phyloP scores from a whole-genome alignment of 306 rosid species.

The Arachis stenosperma region DNA sequence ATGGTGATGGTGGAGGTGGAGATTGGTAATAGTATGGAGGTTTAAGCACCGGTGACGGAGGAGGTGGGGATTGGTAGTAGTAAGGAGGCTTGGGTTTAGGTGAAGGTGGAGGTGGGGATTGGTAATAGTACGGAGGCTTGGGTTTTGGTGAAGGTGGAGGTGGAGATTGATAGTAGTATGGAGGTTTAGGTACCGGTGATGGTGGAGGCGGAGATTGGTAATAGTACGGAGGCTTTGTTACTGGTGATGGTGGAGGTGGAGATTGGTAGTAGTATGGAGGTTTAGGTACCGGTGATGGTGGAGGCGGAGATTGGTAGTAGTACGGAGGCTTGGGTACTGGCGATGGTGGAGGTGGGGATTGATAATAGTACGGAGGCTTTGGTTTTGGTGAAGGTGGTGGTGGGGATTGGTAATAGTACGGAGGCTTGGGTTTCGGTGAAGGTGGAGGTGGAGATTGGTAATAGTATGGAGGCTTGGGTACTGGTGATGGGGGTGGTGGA shows the following conservation, averaged over 20 bases:
- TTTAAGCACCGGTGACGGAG: slow-evolving; percentile 9
- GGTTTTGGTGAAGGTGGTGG: slow-evolving; percentile 38
- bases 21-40: slow-evolving; percentile 44
- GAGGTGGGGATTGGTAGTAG: slow-evolving; percentile 40
- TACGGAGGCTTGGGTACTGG: slow-evolving; percentile 19
- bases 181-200: slow-evolving; percentile 28
- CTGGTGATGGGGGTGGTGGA: slow-evolving; percentile 47
- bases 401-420: slow-evolving; percentile 42
- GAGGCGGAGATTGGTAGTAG: slow-evolving; percentile 44
- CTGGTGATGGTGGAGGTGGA: slow-evolving; percentile 46
- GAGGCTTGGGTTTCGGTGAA: neutral
- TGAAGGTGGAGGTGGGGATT: slow-evolving; percentile 43
- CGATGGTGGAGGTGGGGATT: slow-evolving; percentile 42
- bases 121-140: slow-evolving; percentile 36
- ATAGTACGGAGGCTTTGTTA: slow-evolving; percentile 41
- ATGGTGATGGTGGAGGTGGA: slow-evolving; percentile 30
- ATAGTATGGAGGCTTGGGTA: slow-evolving; percentile 43
- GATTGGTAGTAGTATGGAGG: slow-evolving; percentile 50
- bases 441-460: slow-evolving; percentile 61
- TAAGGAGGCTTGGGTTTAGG: slow-evolving; percentile 25
- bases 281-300: slow-evolving; percentile 22
- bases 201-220: slow-evolving; percentile 55
- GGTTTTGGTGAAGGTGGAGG: slow-evolving; percentile 47
- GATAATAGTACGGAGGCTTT: slow-evolving; percentile 29
- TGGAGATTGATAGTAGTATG: slow-evolving; percentile 48